Evolutionary conservation across 148 eudicot genomes (phyloP).

Genomic region (Amaranthus cruentus): DNA sequence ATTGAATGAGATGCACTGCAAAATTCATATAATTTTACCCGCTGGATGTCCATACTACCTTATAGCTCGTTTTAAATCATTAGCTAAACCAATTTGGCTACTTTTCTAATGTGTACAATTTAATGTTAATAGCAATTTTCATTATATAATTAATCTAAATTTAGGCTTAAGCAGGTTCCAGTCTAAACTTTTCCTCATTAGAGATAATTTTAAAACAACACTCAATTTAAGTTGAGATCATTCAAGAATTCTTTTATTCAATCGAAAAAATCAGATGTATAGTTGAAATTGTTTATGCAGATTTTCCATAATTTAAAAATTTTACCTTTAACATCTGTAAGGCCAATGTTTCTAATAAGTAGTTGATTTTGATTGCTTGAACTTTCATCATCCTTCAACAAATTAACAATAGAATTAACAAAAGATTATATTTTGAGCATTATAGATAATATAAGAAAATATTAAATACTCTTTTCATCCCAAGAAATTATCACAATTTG

Average conservation of each 20-base stretch:
- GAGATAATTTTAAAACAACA: too few relatives aligned
- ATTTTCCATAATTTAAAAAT: too few relatives aligned
- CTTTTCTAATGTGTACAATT: too few relatives aligned
- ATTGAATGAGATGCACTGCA: too few relatives aligned
- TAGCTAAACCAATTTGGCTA: too few relatives aligned
- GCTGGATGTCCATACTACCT: too few relatives aligned
- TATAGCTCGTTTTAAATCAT: too few relatives aligned
- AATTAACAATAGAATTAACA: slow-evolving; percentile 6
- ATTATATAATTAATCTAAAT: background rate
- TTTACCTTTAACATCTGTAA: slow-evolving; percentile 20
- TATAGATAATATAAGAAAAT: background rate
- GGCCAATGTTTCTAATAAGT: slow-evolving; percentile 15
- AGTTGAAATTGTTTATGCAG: background rate
- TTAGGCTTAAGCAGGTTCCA: too few relatives aligned
- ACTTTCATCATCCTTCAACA: slow-evolving; percentile 24
- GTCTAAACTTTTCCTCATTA: too few relatives aligned
- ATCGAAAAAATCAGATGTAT: background rate
- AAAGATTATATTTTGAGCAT: background rate
- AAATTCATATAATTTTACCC: too few relatives aligned
- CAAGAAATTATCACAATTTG: background rate
- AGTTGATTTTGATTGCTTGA: slow-evolving; percentile 23
- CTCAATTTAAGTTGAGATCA: too few relatives aligned
- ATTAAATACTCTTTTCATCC: background rate
- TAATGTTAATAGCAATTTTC: too few relatives aligned
- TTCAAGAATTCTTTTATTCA: background rate